Conservation (phyloP, 768 basidiomycete genomes). For the Serpula lacrymans region DNA sequence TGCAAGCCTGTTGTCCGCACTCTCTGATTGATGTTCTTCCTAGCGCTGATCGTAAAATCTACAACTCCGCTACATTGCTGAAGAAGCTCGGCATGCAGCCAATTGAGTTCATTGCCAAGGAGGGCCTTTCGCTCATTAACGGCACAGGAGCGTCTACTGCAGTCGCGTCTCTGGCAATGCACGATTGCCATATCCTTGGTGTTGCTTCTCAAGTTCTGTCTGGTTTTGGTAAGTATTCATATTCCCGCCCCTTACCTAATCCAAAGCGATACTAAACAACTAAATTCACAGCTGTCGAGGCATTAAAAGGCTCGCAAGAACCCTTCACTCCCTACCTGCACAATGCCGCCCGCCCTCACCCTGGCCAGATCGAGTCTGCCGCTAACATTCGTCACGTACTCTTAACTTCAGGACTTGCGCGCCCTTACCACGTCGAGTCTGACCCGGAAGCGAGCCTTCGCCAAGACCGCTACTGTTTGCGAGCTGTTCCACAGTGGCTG, state of each 20-base stretch:
- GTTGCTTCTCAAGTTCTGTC: constrained; percentile 66
- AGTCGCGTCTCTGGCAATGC: constrained; percentile 62
- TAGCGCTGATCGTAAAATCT: no score
- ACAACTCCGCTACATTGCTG: no score
- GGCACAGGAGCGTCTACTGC: constrained; percentile 78
- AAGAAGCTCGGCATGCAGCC: constrained; percentile 52
- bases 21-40: no score
- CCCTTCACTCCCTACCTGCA: constrained; percentile 74
- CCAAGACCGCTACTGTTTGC: constrained; percentile 67
- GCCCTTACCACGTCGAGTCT: no score
- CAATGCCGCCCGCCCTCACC: constrained; percentile 66
- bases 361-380: constrained; percentile 72
- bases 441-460: constrained; percentile 61
- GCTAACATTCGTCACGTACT: constrained; percentile 57
- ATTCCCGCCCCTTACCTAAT: no score
- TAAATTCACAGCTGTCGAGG: constrained; percentile 52
- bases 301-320: constrained; percentile 60
- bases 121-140: constrained; percentile 69
- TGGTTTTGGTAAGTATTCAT: constrained; percentile 69
- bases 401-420: no score
- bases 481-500: constrained; percentile 71
- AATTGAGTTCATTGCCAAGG: constrained; percentile 61
- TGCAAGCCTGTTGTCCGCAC: no score
- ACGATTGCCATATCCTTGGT: constrained; percentile 63
- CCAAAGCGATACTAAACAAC: no score